Evolutionary conservation across 305 asterid genomes (phyloP).

Genomic region (Salvia sclarea): DNA sequence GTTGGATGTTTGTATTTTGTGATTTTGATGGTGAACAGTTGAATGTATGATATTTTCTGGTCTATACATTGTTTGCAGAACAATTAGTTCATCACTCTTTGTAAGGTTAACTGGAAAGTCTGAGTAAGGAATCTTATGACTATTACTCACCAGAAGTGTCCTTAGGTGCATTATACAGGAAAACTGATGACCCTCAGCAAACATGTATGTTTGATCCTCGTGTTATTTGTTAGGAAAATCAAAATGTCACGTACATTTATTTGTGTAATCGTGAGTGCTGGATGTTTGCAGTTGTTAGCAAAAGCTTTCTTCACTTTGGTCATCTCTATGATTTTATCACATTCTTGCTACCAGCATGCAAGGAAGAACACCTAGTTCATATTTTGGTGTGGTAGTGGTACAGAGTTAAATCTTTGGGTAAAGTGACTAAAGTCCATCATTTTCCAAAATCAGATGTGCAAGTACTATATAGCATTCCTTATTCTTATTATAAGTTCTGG

Average conservation of each 20-base stretch:
- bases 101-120: not conserved
- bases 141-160: not conserved
- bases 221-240: conserved; percentile 6
- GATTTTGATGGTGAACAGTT: not conserved
- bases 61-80: not conserved
- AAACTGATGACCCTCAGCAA: conserved; percentile 4
- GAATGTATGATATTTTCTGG: not conserved
- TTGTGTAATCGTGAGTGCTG: not conserved
- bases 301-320: not conserved
- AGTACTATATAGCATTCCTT: no score
- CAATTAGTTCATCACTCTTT: not conserved
- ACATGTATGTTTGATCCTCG: not conserved
- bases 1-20: conserved; percentile 2
- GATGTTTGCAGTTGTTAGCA: not conserved
- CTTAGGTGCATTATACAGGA: conserved; percentile 21
- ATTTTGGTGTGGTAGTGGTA: no score
- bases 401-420: no score
- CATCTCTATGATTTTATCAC: no score
- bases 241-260: not conserved
- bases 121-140: conserved; percentile 3
- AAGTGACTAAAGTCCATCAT: no score
- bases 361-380: no score
- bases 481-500: no score
- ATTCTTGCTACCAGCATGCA: no score
- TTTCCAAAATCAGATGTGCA: no score